Base-by-base conservation (phyloP, 257 asterid genomes). In the Solanum verrucosum region DNA sequence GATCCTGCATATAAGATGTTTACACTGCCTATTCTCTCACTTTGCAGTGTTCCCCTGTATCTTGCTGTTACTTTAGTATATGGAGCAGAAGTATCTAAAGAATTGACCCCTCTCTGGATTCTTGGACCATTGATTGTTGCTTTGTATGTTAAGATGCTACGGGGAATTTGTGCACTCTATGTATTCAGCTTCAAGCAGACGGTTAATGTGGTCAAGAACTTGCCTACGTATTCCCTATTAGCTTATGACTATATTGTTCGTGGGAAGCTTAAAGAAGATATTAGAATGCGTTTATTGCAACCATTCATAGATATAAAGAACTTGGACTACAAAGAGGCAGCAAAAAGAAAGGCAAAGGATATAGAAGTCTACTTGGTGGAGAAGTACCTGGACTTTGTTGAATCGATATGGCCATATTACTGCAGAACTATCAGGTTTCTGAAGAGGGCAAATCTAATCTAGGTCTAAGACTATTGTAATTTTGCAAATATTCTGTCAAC, bases 101-200 rank as follows among this genome's bases (percentile, higher is more conserved):
- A 96, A 89, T 90, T 95, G 89, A 89, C 91, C 31, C 99, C 98
- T 65, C 87, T 96, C 27, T 96, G 99, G 99, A 88, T 94, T 89
- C 71, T 94, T 72, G 99, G 99, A 49, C 99, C 99, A 27, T 86
- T 96, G 56, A n/a, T 93, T 56, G 90, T 90, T 21, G 92, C 95
- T 71, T 90, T 94, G 86, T 92, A 95, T 70, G 25, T 94, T 82
- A 95, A 93, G 93, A 84, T 93, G 87, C 89, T 93, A 70, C 94
- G 44, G 70, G 93, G 90, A 81, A 83, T 96, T 68, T 90, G 91
- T 63, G 90, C 92, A 27, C 93, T 94, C 86, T 96, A 93, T 84
- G 95, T 88, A 46, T 94, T 92, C 93, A 89, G 93, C 95, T 94
- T 94, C 90, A 92, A 89, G 88, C 94, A 91, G 92, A 91, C 94